Conservation (phyloP, 352 stramenopile genomes). For the Globisporangium nodosum region DNA sequence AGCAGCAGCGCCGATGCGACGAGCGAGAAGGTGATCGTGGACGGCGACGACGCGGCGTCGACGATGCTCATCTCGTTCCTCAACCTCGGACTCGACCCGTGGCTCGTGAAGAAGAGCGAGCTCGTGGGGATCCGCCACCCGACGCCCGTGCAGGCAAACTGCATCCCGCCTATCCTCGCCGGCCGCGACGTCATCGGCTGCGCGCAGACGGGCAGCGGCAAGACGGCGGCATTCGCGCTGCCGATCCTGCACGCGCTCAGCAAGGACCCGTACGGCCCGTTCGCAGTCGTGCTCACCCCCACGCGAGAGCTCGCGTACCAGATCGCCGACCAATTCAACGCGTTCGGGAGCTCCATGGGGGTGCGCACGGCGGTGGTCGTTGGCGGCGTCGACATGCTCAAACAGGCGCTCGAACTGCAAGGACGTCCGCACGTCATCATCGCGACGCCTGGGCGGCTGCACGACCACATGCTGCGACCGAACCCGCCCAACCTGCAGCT, state of each 20-base stretch:
- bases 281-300: slow-evolving; percentile 94
- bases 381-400: slow-evolving; percentile 93
- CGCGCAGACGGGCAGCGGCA: slow-evolving; percentile 95
- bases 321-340: slow-evolving; percentile 97
- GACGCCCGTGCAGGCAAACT: slow-evolving; percentile 87
- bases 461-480: slow-evolving; percentile 89
- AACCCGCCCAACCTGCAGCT: slow-evolving; percentile 88
- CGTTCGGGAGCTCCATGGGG: slow-evolving; percentile 89
- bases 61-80: slow-evolving; percentile 73
- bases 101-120: slow-evolving; percentile 83
- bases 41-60: slow-evolving; percentile 26
- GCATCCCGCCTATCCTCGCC: slow-evolving; percentile 86
- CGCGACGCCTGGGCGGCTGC: slow-evolving; percentile 94
- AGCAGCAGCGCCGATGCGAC: neutral
- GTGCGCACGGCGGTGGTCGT: slow-evolving; percentile 92
- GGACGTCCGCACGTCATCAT: slow-evolving; percentile 95
- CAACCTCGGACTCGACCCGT: slow-evolving; percentile 80
- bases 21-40: slow-evolving; percentile 37
- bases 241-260: slow-evolving; percentile 96
- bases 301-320: slow-evolving; percentile 98
- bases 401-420: slow-evolving; percentile 88
- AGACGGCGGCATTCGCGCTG: slow-evolving; percentile 97
- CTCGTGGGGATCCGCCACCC: slow-evolving; percentile 82
- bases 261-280: slow-evolving; percentile 93
- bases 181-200: slow-evolving; percentile 91